phyloP scores from a whole-genome alignment of 306 rosid genomes.

The Biancaea sappan region DNA sequence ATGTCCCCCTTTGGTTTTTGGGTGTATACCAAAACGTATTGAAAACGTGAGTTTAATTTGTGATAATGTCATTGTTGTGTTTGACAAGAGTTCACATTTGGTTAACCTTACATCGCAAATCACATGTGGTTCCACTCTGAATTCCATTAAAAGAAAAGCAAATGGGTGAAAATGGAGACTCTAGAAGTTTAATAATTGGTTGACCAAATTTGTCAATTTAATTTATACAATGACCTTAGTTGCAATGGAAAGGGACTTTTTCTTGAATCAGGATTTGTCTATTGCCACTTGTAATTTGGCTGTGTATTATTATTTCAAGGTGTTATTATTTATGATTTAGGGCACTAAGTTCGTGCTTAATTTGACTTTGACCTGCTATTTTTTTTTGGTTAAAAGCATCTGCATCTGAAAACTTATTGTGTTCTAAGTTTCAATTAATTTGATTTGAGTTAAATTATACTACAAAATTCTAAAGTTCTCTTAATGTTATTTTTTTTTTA shows the following conservation, averaged over 20 bases:
- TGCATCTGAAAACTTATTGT: no score
- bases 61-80: neutral
- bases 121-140: neutral
- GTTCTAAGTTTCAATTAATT: no score
- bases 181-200: neutral
- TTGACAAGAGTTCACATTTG: neutral
- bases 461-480: no score
- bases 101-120: neutral
- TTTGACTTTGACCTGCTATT: no score
- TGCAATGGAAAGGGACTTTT: neutral
- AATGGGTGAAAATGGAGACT: neutral
- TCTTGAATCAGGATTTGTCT: constrained; percentile 3
- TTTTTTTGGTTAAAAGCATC: no score
- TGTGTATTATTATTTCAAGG: neutral
- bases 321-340: neutral
- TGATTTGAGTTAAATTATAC: no score
- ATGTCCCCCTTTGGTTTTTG: neutral
- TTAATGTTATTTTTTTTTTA: no score
- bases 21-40: neutral
- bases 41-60: neutral
- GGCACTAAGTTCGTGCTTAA: neutral
- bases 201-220: neutral
- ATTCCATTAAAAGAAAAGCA: neutral
- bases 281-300: neutral
- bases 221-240: neutral